Percentiles rank a stretch among this genome's conserved stretches.
Evolutionary conservation across 148 eudicot genomes (phyloP).

Genomic region (Camellia japonica): DNA sequence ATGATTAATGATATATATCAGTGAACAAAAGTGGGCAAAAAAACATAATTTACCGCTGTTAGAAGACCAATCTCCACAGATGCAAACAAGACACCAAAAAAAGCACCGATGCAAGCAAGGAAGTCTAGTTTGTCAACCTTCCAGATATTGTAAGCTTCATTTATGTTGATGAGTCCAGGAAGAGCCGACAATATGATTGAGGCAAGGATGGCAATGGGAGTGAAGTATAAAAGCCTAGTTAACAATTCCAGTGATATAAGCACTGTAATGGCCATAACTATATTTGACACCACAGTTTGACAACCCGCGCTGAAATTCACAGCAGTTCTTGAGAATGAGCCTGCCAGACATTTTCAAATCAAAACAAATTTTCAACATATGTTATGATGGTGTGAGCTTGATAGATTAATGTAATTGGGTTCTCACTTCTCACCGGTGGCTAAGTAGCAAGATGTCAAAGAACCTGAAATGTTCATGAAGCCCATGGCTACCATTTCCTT

Average conservation of each 20-base stretch:
- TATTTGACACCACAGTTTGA: conserved; percentile 39
- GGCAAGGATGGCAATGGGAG: conserved; percentile 44
- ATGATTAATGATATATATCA: neutral
- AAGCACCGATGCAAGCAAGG: conserved; percentile 44
- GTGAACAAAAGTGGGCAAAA: neutral
- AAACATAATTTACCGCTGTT: conserved; percentile 26
- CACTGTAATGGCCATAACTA: conserved; percentile 53
- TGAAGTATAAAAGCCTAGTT: conserved; percentile 41
- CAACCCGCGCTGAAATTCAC: conserved; percentile 50
- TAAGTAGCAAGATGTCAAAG: conserved; percentile 45
- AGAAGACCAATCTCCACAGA: conserved; percentile 49
- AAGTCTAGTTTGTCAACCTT: conserved; percentile 52
- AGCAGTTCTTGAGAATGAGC: conserved; percentile 51
- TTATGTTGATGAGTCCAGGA: conserved; percentile 38
- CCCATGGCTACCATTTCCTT: conserved; percentile 59
- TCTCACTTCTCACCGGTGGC: conserved; percentile 37
- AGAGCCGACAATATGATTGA: conserved; percentile 45
- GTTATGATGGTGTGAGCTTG: neutral
- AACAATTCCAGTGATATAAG: conserved; percentile 30
- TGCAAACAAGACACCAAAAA: conserved; percentile 44
- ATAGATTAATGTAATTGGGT: neutral
- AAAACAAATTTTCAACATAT: neutral
- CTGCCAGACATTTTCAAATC: conserved; percentile 13
- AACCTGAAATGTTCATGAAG: conserved; percentile 45
- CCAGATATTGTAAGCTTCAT: conserved; percentile 38